Base-by-base conservation (phyloP, 352 stramenopile genomes). In the Phytophthora parvispora region DNA sequence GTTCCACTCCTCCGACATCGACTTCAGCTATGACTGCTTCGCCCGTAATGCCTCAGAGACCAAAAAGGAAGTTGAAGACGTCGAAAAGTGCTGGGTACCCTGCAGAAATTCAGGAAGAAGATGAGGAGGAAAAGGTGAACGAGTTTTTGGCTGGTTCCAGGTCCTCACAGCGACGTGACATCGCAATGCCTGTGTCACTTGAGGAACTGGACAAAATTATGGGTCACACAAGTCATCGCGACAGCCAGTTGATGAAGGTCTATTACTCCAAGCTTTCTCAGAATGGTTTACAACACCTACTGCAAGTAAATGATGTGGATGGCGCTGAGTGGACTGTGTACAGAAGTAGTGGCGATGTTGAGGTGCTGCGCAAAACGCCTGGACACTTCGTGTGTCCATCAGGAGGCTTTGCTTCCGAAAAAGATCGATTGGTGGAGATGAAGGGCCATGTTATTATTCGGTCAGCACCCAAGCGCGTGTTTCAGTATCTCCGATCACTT, bases 341-440 rank as follows among this genome's bases (percentile, higher is more conserved):
- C 72, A 82, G 25, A 24, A 67, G 28, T 24, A 62, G 31, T 36
- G 32, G 60, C 18, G 57, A 84, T 36, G 61, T 83, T 8, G 67
- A 84, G 25, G 76, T 89, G 24, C 68, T 81, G 15, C 76, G 78
- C 29, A 84, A 80, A 61, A 78, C 72, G 25, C 72, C 73, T 40
- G 67, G 18, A n/a, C 68, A 80, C 64, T 80, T 75, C 43, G 50
- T 67, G 51, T 64, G 60, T 13, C 67, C 64, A 10, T 73, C 73
- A 16, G 64, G 50, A 36, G 54, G 67, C 0, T 75, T 65, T 62
- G 63, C 49, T 8, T 78, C 62, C 9, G 79, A 81, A 29, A 77
- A 81, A 5, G 67, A 87, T 22, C 71, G 80, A 20, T 82, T 92
- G 31, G 82, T 93, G n/a, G 86, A 93, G 66, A 92, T 93, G 84